Conservation (phyloP, 495 filamentous ascomycete species). For the Articulospora tetracladia region DNA sequence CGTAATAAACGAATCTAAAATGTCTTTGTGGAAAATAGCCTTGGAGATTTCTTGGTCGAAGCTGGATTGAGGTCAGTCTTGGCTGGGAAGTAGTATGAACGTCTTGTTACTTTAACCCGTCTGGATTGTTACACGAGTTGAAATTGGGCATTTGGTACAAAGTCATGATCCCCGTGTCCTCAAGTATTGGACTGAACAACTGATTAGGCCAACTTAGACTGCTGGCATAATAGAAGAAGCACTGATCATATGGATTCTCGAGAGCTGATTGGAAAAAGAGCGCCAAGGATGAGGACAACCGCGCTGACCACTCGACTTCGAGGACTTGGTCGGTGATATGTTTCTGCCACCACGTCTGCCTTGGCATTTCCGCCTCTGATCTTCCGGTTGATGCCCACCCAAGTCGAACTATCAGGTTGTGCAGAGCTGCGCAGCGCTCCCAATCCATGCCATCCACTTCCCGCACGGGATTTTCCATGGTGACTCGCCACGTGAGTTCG, state of each 20-base stretch:
- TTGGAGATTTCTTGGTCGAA: slow-evolving; percentile 8
- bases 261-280: slow-evolving; percentile 8
- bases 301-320: slow-evolving; percentile 3
- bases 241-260: slow-evolving; percentile 1
- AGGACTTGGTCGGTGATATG: slow-evolving; percentile 2
- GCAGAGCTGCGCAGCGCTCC: slow-evolving; percentile 37
- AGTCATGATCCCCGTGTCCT: neutral
- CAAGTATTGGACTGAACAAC: neutral
- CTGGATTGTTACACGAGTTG: slow-evolving; percentile 5
- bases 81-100: neutral
- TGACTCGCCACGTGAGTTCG: slow-evolving; percentile 23
- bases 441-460: slow-evolving; percentile 30
- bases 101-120: slow-evolving; percentile 8
- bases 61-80: slow-evolving; percentile 4
- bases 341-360: slow-evolving; percentile 13
- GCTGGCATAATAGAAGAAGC: slow-evolving; percentile 12
- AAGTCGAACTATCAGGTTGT: slow-evolving; percentile 37
- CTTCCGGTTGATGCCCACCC: slow-evolving; percentile 28
- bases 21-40: slow-evolving; percentile 8
- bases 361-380: slow-evolving; percentile 16
- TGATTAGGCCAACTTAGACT: neutral
- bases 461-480: slow-evolving; percentile 28
- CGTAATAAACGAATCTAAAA: neutral
- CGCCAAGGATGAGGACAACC: slow-evolving; percentile 3
- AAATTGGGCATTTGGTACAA: slow-evolving; percentile 6